Evolutionary conservation across 768 basidiomycete species (phyloP).

Genomic region (Tricholoma sp.): DNA sequence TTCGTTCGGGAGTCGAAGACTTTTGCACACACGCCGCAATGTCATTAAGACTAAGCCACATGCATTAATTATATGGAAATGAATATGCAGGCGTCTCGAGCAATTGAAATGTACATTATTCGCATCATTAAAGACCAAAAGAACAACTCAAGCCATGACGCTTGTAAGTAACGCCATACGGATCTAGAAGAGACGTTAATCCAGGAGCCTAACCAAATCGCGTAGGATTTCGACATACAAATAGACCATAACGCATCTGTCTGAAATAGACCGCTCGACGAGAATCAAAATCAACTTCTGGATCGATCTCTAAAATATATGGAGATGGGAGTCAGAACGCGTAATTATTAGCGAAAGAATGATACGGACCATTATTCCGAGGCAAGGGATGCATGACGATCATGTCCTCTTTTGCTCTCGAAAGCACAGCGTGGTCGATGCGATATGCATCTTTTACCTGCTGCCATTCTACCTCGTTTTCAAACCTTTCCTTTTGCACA

Average conservation of each 20-base stretch:
- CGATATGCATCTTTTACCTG: constrained; percentile 89
- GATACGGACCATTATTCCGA: constrained; percentile 69
- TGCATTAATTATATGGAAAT: too few species aligned
- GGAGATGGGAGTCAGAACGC: constrained; percentile 11
- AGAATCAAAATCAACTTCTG: constrained; percentile 95
- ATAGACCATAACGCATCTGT: constrained; percentile 97
- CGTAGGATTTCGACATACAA: constrained; percentile 48
- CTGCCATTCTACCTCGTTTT: constrained; percentile 76
- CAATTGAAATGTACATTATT: too few species aligned
- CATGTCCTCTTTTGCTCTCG: constrained; percentile 93
- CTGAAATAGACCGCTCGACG: constrained; percentile 95
- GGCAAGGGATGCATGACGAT: constrained; percentile 99
- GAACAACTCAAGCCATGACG: constrained; percentile 34
- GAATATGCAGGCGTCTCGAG: too few species aligned
- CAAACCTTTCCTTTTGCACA: constrained; percentile 93
- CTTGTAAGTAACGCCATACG: constrained; percentile 79
- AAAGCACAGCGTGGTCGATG: constrained; percentile 90
- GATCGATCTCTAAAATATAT: constrained; percentile 78
- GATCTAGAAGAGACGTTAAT: constrained; percentile 35
- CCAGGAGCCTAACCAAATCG: background rate
- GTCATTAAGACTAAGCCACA: too few species aligned
- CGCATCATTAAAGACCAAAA: background rate
- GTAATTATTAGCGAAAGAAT: background rate
- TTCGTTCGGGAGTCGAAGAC: too few species aligned
- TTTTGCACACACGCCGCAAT: too few species aligned